Evolutionary conservation across 495 filamentous ascomycete species (phyloP), one percentile per base, ranked within the genome.

Genomic region (Platismatia glauca): DNA sequence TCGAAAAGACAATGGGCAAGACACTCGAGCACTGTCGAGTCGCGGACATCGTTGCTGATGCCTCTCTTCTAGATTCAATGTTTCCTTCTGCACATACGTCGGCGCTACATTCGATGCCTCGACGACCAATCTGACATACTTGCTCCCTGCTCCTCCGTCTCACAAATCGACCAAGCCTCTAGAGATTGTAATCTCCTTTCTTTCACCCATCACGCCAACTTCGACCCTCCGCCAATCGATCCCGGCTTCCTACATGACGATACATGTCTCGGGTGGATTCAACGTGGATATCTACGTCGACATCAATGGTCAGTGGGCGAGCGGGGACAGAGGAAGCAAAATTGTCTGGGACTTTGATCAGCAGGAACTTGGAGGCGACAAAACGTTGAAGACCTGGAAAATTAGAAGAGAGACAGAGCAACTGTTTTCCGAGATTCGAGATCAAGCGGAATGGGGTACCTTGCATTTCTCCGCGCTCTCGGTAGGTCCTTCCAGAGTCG

Each of bases 191-290:
- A 79, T 96, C 29, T 93, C 91, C 3, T 96, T 96, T 74, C 80
- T 96, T 43, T 96, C 91, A 29, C 93, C 93, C 7, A 90, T 97
- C 53, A 97, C 93, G 0, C 90, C 91, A 5, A 90, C 90, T 6
- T 96, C 92, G 60, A 96, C 91, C 58, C 76, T 96, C 64, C 84
- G 91, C 67, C 93, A 97, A 78, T 87, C 89, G 34, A 86, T 97
- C 44, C 93, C 93, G 34, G 93, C 91, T 18, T 86, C 87, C 44
- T 97, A 97, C 70, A 61, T 96, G 48, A 88, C 85, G 12, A 80
- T 95, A 39, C 74, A 87, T 69, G 89, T 89, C 27, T 78, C 84
- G 62, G 91, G 90, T 39, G 78, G 76, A 58, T 82, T 86, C 57
- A 81, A 85, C 66, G 77, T 96, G n/a, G 83, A 88, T 70, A 74